Evolutionary conservation across 345 rosid species (phyloP), one percentile per base, ranked within the genome.

Genomic region (Salix suchowensis): DNA sequence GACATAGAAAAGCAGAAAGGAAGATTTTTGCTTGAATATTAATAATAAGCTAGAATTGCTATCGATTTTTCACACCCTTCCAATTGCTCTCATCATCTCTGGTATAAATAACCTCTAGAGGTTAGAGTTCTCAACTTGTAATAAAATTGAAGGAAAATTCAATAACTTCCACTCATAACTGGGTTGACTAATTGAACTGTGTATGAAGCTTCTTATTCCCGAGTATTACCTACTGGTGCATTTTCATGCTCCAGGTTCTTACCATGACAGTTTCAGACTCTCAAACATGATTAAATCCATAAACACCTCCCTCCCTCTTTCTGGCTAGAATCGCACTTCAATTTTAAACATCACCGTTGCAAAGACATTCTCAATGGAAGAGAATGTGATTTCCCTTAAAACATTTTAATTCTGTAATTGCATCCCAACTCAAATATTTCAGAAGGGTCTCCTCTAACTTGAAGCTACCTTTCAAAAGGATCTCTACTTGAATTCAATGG

Each of bases 391-490:
- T 64, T 62, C 26, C 68, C 50, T 64, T 34, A 34, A 5, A 66
- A 30, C 26, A 74, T 50, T 10, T 68, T 68, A 75, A 34, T 65
- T 71, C 50, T 70, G 26, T 30, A 73, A 78, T 21, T n/a, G 5
- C 62, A 19, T 66, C 39, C 64, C 18, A 30, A 23, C 58, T 70
- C 5, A 1, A 36, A 69, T 68, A 26, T 42, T 28, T 55, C 44
- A 34, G 18, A 37, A 46, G 50, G 50, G 14, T 46, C 50, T 14
- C 50, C 58, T 61, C 32, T 18, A 58, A 58, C 40, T 48, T 6
- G 32, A 21, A 65, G 66, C 65, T 73, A 81, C 71, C 80, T 84
- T 82, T 88, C 94, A 15, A 91, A 84, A 37, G 88, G 92, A 69
- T 87, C 87, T 46, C 76, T 82, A 32, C 78, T 87, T 19, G 75